Evolutionary conservation across 139 green algal genomes (phyloP).

Genomic region (Tetratostichococcus sp.): DNA sequence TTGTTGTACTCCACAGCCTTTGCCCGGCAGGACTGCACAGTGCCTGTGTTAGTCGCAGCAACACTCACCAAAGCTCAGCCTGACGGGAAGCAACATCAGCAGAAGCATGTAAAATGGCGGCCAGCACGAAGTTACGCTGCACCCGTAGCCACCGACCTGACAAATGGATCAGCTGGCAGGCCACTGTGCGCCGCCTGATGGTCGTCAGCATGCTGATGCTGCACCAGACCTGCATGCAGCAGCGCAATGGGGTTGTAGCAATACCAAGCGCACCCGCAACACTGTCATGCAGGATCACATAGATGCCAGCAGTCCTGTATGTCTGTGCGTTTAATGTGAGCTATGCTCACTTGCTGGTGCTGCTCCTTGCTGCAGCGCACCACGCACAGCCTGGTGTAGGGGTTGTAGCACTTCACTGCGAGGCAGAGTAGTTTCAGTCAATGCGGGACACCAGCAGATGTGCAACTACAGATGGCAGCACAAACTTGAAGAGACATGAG

Average conservation of each 20-base stretch:
- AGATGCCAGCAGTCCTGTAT: no score
- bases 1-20: conserved; percentile 2
- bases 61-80: no score
- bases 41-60: conserved; percentile 13
- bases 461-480: no score
- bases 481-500: no score
- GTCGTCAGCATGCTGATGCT: conserved; percentile 22
- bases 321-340: no score
- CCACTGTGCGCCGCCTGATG: conserved; percentile 25
- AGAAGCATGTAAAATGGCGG: no score
- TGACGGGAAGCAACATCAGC: no score
- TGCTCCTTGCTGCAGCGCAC: conserved; percentile 33
- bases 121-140: no score
- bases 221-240: conserved; percentile 26
- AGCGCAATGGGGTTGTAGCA: not conserved
- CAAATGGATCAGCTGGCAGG: conserved; percentile 22
- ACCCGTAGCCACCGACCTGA: not conserved
- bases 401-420: conserved; percentile 48
- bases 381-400: conserved; percentile 26
- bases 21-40: conserved; percentile 12
- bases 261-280: no score
- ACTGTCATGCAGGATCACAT: not conserved
- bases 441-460: no score
- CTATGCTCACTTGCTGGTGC: conserved; percentile 34
- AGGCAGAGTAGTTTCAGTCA: no score